Evolutionary conservation across 306 rosid genomes (phyloP), one percentile per base, ranked within the genome.

Genomic region (Cucurbita moschata): DNA sequence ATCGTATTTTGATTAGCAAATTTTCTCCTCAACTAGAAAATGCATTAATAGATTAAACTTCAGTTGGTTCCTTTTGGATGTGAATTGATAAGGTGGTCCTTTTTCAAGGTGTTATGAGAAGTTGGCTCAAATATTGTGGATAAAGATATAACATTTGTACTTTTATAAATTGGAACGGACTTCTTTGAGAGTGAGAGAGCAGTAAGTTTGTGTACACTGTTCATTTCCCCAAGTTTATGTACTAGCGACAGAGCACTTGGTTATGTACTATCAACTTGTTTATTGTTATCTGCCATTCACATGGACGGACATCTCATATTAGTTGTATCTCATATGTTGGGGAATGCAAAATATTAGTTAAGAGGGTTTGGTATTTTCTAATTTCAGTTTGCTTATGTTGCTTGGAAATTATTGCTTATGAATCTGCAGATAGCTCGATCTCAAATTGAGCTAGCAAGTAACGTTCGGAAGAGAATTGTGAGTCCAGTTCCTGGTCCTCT

Each of bases 391-490:
- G 46, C 74, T 68, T 23, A 68, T 47, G 42, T 68, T 21, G 18
- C 39, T 26, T 49, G 59, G 21, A 50, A 70, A 12, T 70, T 7
- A 6, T 30, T 55, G 44, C 68, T 78, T 72, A 49, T 73, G 73
- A 12, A 46, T 78, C 40, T 85, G 83, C 80, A 89, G 97, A 80
- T 80, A n/a, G 89, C 91, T 60, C 92, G 79, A 63, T 77, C 80
- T 68, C 88, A 88, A 75, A 85, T 92, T 44, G 95, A 92, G 47
- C 85, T 82, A 75, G 86, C 81, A 59, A 79, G 77, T 40, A 81
- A 78, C 39, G 79, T 89, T 76, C 85, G 82, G 78, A 89, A 79
- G 78, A 80, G 84, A 77, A 71, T 85, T 44, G 73, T 53, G n/a
- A n/a, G 66, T 42, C 43, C 77, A 0, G 73, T 68, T 80, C 70